Conservation (phyloP, 768 basidiomycete species). For the Lactarius indigo region DNA sequence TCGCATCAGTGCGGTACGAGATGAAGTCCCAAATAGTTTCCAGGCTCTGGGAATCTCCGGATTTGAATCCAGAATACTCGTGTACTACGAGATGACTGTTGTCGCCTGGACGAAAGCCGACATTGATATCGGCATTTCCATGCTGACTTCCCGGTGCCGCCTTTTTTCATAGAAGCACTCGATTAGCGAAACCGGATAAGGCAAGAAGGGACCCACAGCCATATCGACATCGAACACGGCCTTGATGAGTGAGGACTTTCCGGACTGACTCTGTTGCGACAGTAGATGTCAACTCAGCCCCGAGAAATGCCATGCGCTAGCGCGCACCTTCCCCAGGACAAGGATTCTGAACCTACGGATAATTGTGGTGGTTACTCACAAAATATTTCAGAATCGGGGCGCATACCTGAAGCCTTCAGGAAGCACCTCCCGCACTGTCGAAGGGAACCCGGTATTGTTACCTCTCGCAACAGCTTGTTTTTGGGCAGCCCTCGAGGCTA, state of each 20-base stretch:
- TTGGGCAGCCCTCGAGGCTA: not conserved
- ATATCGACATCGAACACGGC: slow-evolving; percentile 5
- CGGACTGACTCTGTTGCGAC: slow-evolving; percentile 1
- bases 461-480: no score
- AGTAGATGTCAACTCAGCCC: not conserved
- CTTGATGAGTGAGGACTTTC: slow-evolving; percentile 15
- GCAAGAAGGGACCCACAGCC: not conserved
- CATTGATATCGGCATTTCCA: not conserved
- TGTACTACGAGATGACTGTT: not conserved
- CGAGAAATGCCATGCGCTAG: no score
- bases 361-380: not conserved
- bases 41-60: not conserved
- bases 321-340: slow-evolving; percentile 13
- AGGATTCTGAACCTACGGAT: slow-evolving; percentile 14
- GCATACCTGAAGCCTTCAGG: slow-evolving; percentile 7
- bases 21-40: not conserved
- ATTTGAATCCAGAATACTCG: slow-evolving; percentile 1
- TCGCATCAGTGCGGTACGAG: not conserved
- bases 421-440: slow-evolving; percentile 1
- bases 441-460: not conserved
- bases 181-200: not conserved
- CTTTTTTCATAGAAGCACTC: not conserved
- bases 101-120: not conserved
- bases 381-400: not conserved
- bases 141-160: not conserved